Evolutionary conservation across 2,329 filamentous ascomycete species (phyloP), one percentile per base, ranked within the genome.

Genomic region (Calonectria hongkongensis): DNA sequence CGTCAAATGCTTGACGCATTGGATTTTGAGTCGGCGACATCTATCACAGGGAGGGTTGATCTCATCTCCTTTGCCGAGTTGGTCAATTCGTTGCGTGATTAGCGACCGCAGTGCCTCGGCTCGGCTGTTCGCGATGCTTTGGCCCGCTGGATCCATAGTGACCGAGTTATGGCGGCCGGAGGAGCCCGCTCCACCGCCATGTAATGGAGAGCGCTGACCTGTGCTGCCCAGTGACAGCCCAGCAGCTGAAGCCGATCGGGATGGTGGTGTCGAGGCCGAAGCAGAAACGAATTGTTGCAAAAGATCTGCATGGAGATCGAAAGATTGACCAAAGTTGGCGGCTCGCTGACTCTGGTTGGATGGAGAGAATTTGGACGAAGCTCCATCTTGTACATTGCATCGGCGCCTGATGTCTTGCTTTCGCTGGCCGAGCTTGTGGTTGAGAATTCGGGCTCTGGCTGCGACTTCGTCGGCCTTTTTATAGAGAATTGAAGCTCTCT

Each of bases 31-130:
- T 36, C 95, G 89, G 54, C 95, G 89, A 81, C 95, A 98, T 45
- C 95, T 89, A 81, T 98, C 95, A 81, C 95, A 98, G 0, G 95
- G 94, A 12, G 95, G 95, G n/a, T 91, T 84, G 62, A 98, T 94
- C 7, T 90, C 87, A 68, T 95, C 93, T 4, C 94, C 94, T 60
- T 94, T 92, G 60, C 89, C 87, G 4, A 97, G 84, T 64, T 92
- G 91, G 78, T 98, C 95, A 85, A 96, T 94, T 71, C 92, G 91
- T 47, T 93, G 87, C 12, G 94, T 91, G 85, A 96, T 94, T 70
- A 94, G 87, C 8, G 89, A 78, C 13, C 87, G 82, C 60, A 87
- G 80, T 4, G 78, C 77, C 36, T 84, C 82, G 6, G 78, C 79
- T 9, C 80, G 80, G 39, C 80, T 80, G 51, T 82, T 72, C 56